Evolutionary conservation across 257 asterid species (phyloP).

Genomic region (Anisodus acutangulus): DNA sequence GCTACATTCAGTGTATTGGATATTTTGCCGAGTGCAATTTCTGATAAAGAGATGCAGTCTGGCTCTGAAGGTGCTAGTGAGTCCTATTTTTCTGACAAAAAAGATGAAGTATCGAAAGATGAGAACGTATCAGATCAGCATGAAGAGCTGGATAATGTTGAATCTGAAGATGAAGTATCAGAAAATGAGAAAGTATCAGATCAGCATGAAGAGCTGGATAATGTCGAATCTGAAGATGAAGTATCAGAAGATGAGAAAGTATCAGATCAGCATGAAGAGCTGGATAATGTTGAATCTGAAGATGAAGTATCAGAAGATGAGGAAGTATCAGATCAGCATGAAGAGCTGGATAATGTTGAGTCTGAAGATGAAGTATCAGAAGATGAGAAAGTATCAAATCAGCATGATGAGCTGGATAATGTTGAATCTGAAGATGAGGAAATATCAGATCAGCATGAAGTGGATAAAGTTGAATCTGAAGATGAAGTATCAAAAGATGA

Average conservation of each 20-base stretch:
- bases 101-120: constrained; percentile 18
- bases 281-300: constrained; percentile 26
- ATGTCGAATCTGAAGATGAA: constrained; percentile 11
- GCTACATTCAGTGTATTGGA: constrained; percentile 55
- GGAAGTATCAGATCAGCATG: constrained; percentile 26
- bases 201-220: constrained; percentile 36
- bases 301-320: background rate
- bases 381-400: constrained; percentile 24
- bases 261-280: constrained; percentile 33
- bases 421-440: constrained; percentile 26
- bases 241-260: background rate
- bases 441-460: constrained; percentile 33
- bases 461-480: constrained; percentile 26
- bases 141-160: constrained; percentile 36
- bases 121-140: constrained; percentile 27
- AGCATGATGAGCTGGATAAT: constrained; percentile 36
- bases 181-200: constrained; percentile 22
- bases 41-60: constrained; percentile 40
- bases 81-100: constrained; percentile 31
- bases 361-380: constrained; percentile 34
- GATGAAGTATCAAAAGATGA: background rate
- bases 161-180: constrained; percentile 6
- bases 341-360: too few relatives aligned
- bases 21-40: constrained; percentile 39
- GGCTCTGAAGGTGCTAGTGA: constrained; percentile 35